Conservation (phyloP, 2,329 filamentous ascomycete genomes). For the Blastomyces silverae region DNA sequence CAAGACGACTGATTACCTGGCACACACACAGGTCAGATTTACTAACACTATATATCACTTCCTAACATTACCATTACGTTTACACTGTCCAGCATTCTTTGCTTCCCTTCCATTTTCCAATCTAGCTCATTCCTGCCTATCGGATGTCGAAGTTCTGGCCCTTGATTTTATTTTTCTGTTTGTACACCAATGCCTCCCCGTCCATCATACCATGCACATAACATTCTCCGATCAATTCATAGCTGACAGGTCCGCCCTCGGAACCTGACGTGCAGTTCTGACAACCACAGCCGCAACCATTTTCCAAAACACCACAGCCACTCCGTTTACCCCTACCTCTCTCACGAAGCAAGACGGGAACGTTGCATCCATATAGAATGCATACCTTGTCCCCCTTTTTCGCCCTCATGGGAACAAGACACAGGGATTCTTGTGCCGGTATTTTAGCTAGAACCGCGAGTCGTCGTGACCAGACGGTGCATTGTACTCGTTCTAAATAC, state of each 20-base stretch:
- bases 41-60: not conserved
- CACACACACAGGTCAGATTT: not conserved
- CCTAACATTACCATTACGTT: not conserved
- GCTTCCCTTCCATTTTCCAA: not conserved
- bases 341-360: conserved; percentile 7
- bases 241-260: not conserved
- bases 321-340: not conserved
- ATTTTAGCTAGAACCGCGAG: not conserved
- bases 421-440: not conserved
- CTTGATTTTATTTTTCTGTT: conserved; percentile 2
- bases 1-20: not conserved
- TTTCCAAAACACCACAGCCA: not conserved
- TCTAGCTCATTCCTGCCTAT: not conserved
- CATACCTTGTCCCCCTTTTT: conserved; percentile 8
- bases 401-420: not conserved
- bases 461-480: conserved; percentile 5
- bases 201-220: conserved; percentile 22
- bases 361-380: conserved; percentile 9
- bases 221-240: conserved; percentile 18
- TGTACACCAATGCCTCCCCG: conserved; percentile 16
- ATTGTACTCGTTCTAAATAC: conserved; percentile 2
- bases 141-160: conserved; percentile 6
- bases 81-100: not conserved
- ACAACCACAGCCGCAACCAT: not conserved
- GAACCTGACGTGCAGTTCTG: not conserved